These are phyloP conservation scores for Coprinellus micaceus DNA, from an alignment of 768 basidiomycete genomes.

Conservation along the genomic window DNA sequence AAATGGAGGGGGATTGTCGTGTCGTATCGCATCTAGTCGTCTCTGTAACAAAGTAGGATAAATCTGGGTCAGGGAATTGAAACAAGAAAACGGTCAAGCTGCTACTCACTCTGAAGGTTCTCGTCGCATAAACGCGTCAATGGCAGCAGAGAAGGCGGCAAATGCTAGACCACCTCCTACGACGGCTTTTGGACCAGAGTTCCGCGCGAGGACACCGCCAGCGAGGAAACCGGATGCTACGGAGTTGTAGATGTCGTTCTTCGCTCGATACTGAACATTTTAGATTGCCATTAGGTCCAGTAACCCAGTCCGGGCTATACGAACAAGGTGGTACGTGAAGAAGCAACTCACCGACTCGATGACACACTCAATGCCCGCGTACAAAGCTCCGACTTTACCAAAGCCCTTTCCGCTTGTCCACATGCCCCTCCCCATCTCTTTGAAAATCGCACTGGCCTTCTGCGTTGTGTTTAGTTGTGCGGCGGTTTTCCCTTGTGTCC, in stretches of 20 bases:
- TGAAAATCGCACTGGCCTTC: slow-evolving; percentile 82
- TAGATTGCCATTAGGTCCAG: no score
- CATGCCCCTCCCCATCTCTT: slow-evolving; percentile 94
- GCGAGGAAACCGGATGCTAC: slow-evolving; percentile 83
- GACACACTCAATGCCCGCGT: slow-evolving; percentile 93
- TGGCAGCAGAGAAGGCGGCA: slow-evolving; percentile 88
- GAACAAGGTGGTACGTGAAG: not conserved
- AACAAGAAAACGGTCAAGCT: no score
- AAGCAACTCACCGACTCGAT: slow-evolving; percentile 78
- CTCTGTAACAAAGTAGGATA: not conserved
- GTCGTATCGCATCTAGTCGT: slow-evolving; percentile 1
- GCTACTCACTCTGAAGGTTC: slow-evolving; percentile 70
- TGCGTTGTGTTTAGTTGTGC: slow-evolving; percentile 56
- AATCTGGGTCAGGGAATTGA: no score
- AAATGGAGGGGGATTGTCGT: not conserved
- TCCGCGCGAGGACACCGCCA: slow-evolving; percentile 83
- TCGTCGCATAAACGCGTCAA: slow-evolving; percentile 80
- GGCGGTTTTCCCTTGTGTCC: slow-evolving; percentile 53
- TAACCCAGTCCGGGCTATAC: no score
- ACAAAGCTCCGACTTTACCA: slow-evolving; percentile 90
- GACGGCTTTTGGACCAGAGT: slow-evolving; percentile 82
- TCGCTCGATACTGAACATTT: slow-evolving; percentile 94
- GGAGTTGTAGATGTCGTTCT: slow-evolving; percentile 92
- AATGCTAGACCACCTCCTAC: slow-evolving; percentile 89
- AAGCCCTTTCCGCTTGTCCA: slow-evolving; percentile 88